These are phyloP conservation scores for Penstemon eatonii DNA, from an alignment of 257 asterid genomes.

Conservation along the genomic window DNA sequence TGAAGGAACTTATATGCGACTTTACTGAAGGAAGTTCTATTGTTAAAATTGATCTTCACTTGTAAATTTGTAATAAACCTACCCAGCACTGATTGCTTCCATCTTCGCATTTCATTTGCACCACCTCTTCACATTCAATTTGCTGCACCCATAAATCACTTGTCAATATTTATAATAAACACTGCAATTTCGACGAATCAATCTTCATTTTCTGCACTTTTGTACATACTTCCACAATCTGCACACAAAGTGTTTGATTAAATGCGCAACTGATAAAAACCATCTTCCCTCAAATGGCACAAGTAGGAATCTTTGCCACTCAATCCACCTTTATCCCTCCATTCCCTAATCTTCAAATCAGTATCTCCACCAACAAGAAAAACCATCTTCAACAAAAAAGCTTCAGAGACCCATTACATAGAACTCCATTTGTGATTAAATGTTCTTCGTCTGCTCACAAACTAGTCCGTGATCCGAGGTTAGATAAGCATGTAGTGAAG, in stretches of 20 bases:
- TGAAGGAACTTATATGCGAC: too few species aligned
- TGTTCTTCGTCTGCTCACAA: conserved; percentile 68
- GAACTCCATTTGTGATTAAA: conserved; percentile 24
- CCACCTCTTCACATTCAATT: too few species aligned
- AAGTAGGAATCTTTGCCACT: conserved; percentile 13
- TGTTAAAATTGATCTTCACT: too few species aligned
- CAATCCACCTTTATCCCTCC: conserved; percentile 31
- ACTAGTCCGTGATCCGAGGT: conserved; percentile 66
- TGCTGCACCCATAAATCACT: too few species aligned
- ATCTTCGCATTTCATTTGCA: too few species aligned
- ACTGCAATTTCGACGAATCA: too few species aligned
- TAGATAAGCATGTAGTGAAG: conserved; percentile 75
- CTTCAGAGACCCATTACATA: neutral
- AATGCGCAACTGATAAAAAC: conserved; percentile 28
- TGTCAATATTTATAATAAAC: too few species aligned
- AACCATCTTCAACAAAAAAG: neutral
- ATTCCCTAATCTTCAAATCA: conserved; percentile 1
- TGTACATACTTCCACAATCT: neutral
- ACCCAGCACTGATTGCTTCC: too few species aligned
- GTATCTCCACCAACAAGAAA: conserved; percentile 12
- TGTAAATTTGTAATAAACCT: too few species aligned
- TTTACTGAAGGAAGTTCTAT: too few species aligned
- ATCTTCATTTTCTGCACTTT: neutral
- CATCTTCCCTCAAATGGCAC: conserved; percentile 17
- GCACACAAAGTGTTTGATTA: conserved; percentile 41